phyloP scores from a whole-genome alignment of 306 rosid genomes.

The Senna tora region DNA sequence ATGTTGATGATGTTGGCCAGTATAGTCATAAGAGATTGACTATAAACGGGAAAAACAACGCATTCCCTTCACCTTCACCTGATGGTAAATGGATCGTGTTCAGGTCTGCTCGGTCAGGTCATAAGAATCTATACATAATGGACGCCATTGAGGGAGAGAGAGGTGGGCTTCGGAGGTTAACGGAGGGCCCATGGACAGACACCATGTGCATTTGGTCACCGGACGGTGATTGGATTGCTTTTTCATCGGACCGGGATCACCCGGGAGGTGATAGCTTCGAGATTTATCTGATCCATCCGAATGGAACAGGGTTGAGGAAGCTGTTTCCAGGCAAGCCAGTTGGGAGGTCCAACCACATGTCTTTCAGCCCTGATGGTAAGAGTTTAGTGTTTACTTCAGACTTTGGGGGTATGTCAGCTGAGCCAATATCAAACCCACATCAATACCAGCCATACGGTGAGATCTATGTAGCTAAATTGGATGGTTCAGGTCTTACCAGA shows the following conservation, averaged over 20 bases:
- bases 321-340: slow-evolving; percentile 66
- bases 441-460: slow-evolving; percentile 87
- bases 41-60: slow-evolving; percentile 73
- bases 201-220: slow-evolving; percentile 95
- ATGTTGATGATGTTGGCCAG: slow-evolving; percentile 42
- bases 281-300: slow-evolving; percentile 70
- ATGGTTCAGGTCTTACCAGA: slow-evolving; percentile 69
- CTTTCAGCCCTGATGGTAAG: slow-evolving; percentile 77
- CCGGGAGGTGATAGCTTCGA: slow-evolving; percentile 75
- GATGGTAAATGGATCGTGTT: slow-evolving; percentile 85
- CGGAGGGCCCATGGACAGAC: slow-evolving; percentile 78
- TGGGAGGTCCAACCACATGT: slow-evolving; percentile 79
- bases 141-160: slow-evolving; percentile 69
- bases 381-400: slow-evolving; percentile 67
- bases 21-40: slow-evolving; percentile 55
- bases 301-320: slow-evolving; percentile 76
- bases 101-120: slow-evolving; percentile 74
- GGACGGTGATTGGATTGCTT: slow-evolving; percentile 80
- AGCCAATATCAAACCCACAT: slow-evolving; percentile 88
- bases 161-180: slow-evolving; percentile 49
- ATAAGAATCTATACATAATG: slow-evolving; percentile 75
- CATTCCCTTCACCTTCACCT: slow-evolving; percentile 73
- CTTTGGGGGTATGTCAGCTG: slow-evolving; percentile 74
- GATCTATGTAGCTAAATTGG: slow-evolving; percentile 64
- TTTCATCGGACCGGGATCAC: slow-evolving; percentile 66